These are phyloP conservation scores for Acanthamoeba rhysodes DNA, from an alignment of 208 protist genomes.

Conservation along the genomic window DNA sequence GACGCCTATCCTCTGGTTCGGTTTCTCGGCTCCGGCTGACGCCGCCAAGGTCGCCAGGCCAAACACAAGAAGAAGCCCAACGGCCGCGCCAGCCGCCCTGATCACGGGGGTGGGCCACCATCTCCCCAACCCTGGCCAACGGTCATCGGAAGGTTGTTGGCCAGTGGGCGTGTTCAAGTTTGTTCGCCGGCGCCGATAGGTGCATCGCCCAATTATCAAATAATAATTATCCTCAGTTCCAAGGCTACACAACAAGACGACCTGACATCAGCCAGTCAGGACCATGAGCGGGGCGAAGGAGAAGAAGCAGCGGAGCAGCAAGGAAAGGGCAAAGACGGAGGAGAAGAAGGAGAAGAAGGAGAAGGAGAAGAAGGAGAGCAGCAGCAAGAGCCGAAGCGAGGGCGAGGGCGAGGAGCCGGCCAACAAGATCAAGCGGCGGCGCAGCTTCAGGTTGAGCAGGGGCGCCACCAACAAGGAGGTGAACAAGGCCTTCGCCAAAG, in stretches of 20 bases:
- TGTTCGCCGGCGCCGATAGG: neutral
- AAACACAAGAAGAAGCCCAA: neutral
- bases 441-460: neutral
- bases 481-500: neutral
- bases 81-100: too few species aligned
- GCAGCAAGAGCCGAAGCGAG: neutral
- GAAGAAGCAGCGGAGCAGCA: neutral
- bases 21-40: too few species aligned
- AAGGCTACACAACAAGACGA: neutral
- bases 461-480: constrained; percentile 8
- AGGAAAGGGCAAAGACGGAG: neutral
- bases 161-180: neutral
- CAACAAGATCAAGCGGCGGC: neutral
- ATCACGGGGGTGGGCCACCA: too few species aligned
- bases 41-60: too few species aligned
- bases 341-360: neutral
- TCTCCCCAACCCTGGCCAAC: too few species aligned
- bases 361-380: neutral
- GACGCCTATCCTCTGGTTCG: too few species aligned
- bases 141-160: neutral
- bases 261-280: neutral
- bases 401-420: neutral
- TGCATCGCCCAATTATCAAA: neutral
- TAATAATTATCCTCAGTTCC: neutral
- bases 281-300: neutral